Conservation (phyloP, 2,329 filamentous ascomycete species). For the Colletotrichum tofieldiae region DNA sequence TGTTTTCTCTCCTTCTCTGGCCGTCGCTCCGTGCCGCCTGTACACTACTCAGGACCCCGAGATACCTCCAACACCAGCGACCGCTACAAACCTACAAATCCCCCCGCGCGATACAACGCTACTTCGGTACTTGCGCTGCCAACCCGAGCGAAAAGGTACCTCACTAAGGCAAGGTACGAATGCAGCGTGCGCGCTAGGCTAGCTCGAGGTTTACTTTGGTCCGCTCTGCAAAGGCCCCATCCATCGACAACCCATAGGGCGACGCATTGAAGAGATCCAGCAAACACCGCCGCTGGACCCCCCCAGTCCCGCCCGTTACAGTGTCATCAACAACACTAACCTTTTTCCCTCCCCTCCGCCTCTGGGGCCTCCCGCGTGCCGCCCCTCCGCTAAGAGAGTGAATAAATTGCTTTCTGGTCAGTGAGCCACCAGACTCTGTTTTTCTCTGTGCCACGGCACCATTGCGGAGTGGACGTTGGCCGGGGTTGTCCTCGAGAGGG, state of each 20-base stretch:
- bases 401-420: neutral
- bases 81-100: neutral
- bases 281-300: slow-evolving; percentile 1
- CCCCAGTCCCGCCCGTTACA: slow-evolving; percentile 3
- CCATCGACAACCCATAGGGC: neutral
- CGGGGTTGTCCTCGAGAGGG: neutral
- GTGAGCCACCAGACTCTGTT: neutral
- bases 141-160: slow-evolving; percentile 8
- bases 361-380: slow-evolving; percentile 31
- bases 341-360: neutral
- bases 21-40: no score
- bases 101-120: slow-evolving; percentile 12
- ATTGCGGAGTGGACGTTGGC: neutral
- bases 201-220: slow-evolving; percentile 23
- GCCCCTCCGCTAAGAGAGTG: slow-evolving; percentile 17
- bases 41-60: neutral
- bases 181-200: slow-evolving; percentile 32
- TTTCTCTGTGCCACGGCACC: neutral
- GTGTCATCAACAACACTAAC: neutral
- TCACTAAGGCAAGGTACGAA: slow-evolving; percentile 42
- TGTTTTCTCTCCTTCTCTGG: neutral
- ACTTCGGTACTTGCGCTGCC: neutral
- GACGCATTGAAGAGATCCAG: slow-evolving; percentile 11
- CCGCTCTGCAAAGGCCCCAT: neutral
- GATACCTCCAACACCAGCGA: neutral